Base-by-base conservation (phyloP, 768 basidiomycete species). In the Psilocybe azurescens region DNA sequence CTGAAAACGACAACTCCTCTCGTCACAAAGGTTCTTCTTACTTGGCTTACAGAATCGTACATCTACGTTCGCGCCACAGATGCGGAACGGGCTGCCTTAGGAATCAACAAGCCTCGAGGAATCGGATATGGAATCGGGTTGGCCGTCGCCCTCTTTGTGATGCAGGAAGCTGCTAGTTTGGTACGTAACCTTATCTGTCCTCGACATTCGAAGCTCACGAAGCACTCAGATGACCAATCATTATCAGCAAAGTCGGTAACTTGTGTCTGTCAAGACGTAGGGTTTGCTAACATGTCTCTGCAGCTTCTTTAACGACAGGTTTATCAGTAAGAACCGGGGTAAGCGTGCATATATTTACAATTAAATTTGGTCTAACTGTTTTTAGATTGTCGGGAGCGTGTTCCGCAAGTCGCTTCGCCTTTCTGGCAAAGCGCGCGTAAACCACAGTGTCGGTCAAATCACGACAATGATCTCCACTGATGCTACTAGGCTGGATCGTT, bases 391-490 rank as follows among this genome's bases (percentile, higher is more conserved):
- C 39, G 83, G 80, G 3, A 69, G 65, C 28, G 84, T 90, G 36
- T 86, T 87, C 65, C 81, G 88, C 29, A 92, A 92, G 72, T 86
- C 88, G 1, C 76, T 91, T 38, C 83, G 89, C 13, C 75, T 91
- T 0, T 91, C 89, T 9, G 85, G 85, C 1, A 79, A 83, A 50
- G 80, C 87, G 2, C 78, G 88, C 20, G 64, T 83, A 24, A 77
- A 83, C 41, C 87, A 89, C 68, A 84, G 81, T 20, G 84, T 85
- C 36, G 90, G 90, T 0, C 79, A 88, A 68, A 86, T 90, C 52
- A 89, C 85, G 7, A 91, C 89, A 0, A 85, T 91, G 79, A 88
- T 91, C 10, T 86, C 87, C 1, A 81, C 86, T 4, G 90, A 92
- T 68, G 76, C 87, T 0, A 79, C 81, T 3, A 81, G 86, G 55